phyloP scores from a whole-genome alignment of 1,284 basidiomycete genomes.

The Sporisorium iseilematis-ciliati region DNA sequence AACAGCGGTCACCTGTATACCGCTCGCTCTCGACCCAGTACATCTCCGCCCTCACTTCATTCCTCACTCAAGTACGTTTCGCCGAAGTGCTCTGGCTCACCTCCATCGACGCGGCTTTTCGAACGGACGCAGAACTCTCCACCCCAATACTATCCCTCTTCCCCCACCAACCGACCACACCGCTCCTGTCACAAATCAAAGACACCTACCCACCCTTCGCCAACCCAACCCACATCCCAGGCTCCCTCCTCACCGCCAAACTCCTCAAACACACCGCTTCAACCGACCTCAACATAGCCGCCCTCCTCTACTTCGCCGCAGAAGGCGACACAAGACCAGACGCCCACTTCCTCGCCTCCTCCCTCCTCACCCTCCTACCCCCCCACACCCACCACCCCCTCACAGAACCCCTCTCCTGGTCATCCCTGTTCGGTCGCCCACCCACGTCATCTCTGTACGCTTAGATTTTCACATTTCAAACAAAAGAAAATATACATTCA shows the following conservation, averaged over 20 bases:
- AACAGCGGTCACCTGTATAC: constrained; percentile 61
- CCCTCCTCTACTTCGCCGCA: constrained; percentile 56
- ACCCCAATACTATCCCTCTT: constrained; percentile 30
- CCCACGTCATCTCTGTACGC: constrained; percentile 31
- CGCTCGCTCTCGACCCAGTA: constrained; percentile 15
- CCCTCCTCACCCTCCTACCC: constrained; percentile 26
- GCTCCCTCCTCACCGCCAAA: constrained; percentile 35
- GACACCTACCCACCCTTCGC: constrained; percentile 8
- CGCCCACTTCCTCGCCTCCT: constrained; percentile 48
- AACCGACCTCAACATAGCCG: constrained; percentile 5
- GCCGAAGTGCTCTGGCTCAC: constrained; percentile 23
- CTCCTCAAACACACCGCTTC: constrained; percentile 19
- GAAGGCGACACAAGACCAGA: constrained; percentile 63
- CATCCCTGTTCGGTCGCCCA: constrained; percentile 28
- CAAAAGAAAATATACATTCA: too few species aligned
- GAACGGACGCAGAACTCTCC: constrained; percentile 54
- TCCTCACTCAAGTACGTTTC: constrained; percentile 13
- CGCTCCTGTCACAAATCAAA: background rate
- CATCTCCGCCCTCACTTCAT: constrained; percentile 25
- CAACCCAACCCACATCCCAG: constrained; percentile 38
- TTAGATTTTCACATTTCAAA: constrained; percentile 19
- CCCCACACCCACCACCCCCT: background rate
- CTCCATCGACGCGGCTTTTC: constrained; percentile 55
- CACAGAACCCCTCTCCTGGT: constrained; percentile 37
- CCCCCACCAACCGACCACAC: constrained; percentile 12